Evolutionary conservation across 2,329 filamentous ascomycete genomes (phyloP).

Genomic region (Aureobasidium lini): DNA sequence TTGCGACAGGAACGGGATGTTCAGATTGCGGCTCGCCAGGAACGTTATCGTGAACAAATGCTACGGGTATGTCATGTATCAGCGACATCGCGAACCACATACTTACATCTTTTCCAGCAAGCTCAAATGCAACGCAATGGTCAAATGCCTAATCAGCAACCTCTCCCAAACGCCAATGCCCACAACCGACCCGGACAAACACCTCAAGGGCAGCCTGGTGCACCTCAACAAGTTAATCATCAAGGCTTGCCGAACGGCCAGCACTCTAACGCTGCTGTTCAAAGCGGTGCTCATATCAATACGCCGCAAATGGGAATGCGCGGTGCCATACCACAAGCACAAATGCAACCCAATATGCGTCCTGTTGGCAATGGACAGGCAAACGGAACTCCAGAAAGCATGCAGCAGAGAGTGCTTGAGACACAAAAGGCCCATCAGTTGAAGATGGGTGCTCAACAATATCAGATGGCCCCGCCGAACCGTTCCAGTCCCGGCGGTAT

Average conservation of each 20-base stretch:
- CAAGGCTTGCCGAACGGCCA: conserved; percentile 43
- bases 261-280: conserved; percentile 16
- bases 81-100: background rate
- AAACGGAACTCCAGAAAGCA: conserved; percentile 4
- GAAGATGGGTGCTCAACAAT: conserved; percentile 16
- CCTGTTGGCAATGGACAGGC: background rate
- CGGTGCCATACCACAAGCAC: conserved; percentile 57
- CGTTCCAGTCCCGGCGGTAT: conserved; percentile 13
- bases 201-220: conserved; percentile 4
- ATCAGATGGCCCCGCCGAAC: conserved; percentile 16
- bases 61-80: conserved; percentile 24
- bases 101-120: conserved; percentile 18
- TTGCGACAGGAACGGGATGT: conserved; percentile 83
- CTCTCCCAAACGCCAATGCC: background rate
- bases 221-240: conserved; percentile 22
- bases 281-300: conserved; percentile 34
- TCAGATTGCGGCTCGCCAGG: conserved; percentile 49
- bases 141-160: conserved; percentile 9
- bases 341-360: conserved; percentile 23
- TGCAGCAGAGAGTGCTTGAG: conserved; percentile 17
- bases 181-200: background rate
- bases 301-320: conserved; percentile 46
- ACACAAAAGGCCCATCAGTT: conserved; percentile 16
- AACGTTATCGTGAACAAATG: conserved; percentile 58
- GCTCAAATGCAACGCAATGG: conserved; percentile 18